phyloP scores from a whole-genome alignment of 352 stramenopile genomes.

The Pythium dissotocum region DNA sequence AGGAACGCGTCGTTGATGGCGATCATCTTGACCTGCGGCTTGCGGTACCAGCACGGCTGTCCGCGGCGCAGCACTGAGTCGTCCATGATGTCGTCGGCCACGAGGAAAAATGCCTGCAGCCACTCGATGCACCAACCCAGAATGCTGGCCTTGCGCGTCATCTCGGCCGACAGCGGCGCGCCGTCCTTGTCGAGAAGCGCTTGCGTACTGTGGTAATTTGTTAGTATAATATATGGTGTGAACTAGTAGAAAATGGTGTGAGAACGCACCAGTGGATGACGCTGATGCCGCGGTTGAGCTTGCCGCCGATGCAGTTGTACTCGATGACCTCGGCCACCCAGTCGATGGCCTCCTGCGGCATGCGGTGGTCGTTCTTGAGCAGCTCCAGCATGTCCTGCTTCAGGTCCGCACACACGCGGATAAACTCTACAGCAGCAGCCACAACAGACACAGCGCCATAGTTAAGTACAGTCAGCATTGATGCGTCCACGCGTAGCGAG shows the following conservation, averaged over 20 bases:
- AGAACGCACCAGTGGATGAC: constrained; percentile 86
- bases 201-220: constrained; percentile 44
- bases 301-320: constrained; percentile 98
- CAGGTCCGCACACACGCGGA: constrained; percentile 66
- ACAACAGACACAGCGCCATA: neutral
- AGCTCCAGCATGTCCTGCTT: constrained; percentile 78
- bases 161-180: constrained; percentile 54
- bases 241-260: neutral
- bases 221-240: neutral
- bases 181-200: constrained; percentile 42
- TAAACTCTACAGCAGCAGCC: constrained; percentile 56
- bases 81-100: constrained; percentile 99
- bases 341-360: constrained; percentile 80
- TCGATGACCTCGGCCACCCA: constrained; percentile 87
- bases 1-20: constrained; percentile 98
- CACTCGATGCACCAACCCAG: constrained; percentile 99
- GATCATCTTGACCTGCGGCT: constrained; percentile 89
- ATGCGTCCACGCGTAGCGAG: neutral
- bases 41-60: constrained; percentile 97
- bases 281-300: constrained; percentile 98
- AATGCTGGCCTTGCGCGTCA: constrained; percentile 88
- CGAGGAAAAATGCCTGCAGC: constrained; percentile 98
- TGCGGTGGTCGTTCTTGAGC: constrained; percentile 58
- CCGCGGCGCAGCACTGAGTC: constrained; percentile 93
- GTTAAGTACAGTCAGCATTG: neutral